Evolutionary conservation across 495 filamentous ascomycete genomes (phyloP).

Genomic region (Staphylotrichum longicolle): DNA sequence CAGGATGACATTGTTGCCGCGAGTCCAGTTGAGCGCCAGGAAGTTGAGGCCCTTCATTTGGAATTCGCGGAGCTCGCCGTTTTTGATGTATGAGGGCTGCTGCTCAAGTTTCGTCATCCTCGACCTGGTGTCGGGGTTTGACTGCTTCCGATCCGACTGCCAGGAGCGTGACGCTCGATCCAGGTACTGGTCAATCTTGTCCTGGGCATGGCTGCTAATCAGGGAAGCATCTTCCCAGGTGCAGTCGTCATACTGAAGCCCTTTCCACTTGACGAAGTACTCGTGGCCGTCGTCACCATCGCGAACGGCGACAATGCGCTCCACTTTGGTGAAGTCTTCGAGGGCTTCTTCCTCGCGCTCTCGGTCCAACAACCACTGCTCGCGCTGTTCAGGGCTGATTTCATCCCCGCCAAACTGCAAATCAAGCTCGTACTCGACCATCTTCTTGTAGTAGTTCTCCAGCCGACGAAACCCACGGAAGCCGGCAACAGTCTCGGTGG

Average conservation of each 20-base stretch:
- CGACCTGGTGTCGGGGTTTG: slow-evolving; percentile 68
- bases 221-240: slow-evolving; percentile 87
- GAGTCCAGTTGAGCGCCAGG: slow-evolving; percentile 90
- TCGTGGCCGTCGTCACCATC: slow-evolving; percentile 73
- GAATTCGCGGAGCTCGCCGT: slow-evolving; percentile 87
- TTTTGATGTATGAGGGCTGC: slow-evolving; percentile 80
- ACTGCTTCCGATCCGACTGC: slow-evolving; percentile 69
- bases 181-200: slow-evolving; percentile 85
- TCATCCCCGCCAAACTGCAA: slow-evolving; percentile 65
- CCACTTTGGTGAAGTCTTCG: slow-evolving; percentile 81
- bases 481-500: slow-evolving; percentile 59
- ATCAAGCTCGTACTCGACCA: slow-evolving; percentile 69
- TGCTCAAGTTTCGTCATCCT: slow-evolving; percentile 68
- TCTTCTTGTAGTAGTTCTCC: slow-evolving; percentile 89
- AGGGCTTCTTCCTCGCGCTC: slow-evolving; percentile 81
- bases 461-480: slow-evolving; percentile 75
- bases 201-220: slow-evolving; percentile 72
- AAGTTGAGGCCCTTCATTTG: slow-evolving; percentile 94
- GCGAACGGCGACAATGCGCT: slow-evolving; percentile 81
- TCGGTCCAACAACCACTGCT: slow-evolving; percentile 86
- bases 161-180: slow-evolving; percentile 74
- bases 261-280: slow-evolving; percentile 92
- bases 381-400: slow-evolving; percentile 77
- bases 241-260: slow-evolving; percentile 82
- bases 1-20: slow-evolving; percentile 87